phyloP scores from a whole-genome alignment of 768 basidiomycete species.

The Lepiota subincarnata region DNA sequence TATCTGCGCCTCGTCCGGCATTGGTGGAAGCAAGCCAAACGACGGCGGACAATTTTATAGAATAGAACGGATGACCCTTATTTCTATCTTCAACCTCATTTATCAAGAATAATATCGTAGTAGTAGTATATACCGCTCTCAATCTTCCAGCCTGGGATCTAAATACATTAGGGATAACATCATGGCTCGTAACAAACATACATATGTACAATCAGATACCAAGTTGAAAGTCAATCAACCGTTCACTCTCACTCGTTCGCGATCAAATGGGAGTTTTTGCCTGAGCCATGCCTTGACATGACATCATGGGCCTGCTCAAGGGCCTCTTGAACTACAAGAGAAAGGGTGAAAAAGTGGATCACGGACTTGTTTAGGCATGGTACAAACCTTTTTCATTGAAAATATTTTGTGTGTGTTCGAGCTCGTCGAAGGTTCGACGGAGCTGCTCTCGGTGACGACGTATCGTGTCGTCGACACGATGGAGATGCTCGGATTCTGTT shows the following conservation, averaged over 20 bases:
- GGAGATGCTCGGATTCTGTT: conserved; percentile 40
- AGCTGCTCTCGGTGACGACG: conserved; percentile 33
- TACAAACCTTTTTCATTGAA: conserved; percentile 42
- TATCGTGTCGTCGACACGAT: conserved; percentile 40
- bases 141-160: neutral
- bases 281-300: conserved; percentile 24
- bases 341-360: neutral
- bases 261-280: conserved; percentile 21
- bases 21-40: conserved; percentile 63
- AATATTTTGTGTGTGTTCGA: conserved; percentile 37
- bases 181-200: neutral
- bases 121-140: no score
- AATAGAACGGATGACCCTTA: neutral
- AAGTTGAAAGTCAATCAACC: conserved; percentile 2
- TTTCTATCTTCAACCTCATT: no score
- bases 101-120: no score
- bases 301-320: conserved; percentile 36
- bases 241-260: conserved; percentile 21
- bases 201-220: conserved; percentile 2
- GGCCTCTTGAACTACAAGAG: conserved; percentile 35
- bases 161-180: neutral
- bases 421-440: conserved; percentile 35
- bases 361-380: neutral
- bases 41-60: conserved; percentile 23
- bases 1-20: conserved; percentile 48